Conservation (phyloP, 75 land plant species). For the Chamaecyparis obtusa region DNA sequence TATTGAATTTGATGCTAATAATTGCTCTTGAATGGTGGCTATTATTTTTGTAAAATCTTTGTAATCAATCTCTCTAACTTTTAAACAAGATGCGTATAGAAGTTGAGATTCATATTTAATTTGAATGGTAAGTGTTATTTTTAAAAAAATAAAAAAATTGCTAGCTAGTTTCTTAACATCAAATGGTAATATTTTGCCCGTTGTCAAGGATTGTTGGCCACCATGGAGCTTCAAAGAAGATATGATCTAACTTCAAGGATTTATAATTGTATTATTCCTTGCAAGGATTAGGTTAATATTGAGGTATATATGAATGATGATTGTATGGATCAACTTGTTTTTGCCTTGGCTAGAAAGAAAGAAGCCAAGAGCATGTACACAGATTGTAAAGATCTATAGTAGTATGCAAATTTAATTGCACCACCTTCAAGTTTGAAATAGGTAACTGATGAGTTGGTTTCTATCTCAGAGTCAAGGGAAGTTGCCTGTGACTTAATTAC, state of each 20-base stretch:
- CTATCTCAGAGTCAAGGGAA: conserved; percentile 78
- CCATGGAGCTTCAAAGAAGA: conserved; percentile 77
- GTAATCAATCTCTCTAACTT: too few species aligned
- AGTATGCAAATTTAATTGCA: conserved; percentile 43
- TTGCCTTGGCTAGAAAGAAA: conserved; percentile 76
- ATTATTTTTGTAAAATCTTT: too few species aligned
- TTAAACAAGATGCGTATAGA: too few species aligned
- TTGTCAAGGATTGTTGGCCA: conserved; percentile 66
- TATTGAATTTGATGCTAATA: too few species aligned
- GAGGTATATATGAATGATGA: conserved; percentile 92
- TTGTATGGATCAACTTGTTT: conserved; percentile 75
- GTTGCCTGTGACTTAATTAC: conserved; percentile 73
- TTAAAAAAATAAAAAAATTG: too few species aligned
- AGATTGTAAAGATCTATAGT: conserved; percentile 66
- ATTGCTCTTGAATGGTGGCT: too few species aligned
- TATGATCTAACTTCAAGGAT: conserved; percentile 79
- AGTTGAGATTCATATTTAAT: neutral
- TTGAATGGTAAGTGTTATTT: neutral
- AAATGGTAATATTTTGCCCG: neutral
- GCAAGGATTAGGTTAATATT: conserved; percentile 70
- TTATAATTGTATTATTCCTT: conserved; percentile 53
- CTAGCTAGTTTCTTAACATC: neutral
- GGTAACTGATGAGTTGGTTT: conserved; percentile 68
- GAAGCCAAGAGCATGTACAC: conserved; percentile 78
- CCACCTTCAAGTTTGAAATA: conserved; percentile 54